Evolutionary conservation across 2,329 filamentous ascomycete genomes (phyloP).

Genomic region (Aspergillus puulaauensis): DNA sequence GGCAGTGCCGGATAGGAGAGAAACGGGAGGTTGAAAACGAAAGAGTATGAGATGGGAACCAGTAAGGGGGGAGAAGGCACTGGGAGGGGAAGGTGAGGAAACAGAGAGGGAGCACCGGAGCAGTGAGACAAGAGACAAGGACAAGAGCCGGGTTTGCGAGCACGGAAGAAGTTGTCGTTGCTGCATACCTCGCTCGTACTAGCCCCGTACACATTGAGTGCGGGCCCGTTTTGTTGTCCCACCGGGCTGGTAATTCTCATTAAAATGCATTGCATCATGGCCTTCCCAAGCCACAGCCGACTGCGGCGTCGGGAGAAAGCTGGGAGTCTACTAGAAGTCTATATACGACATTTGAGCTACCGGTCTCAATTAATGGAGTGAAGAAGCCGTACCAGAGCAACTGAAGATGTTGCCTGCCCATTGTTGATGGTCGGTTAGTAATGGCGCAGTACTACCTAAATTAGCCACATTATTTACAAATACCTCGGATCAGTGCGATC

Average conservation of each 20-base stretch:
- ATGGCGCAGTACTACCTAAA: not conserved
- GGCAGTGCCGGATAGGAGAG: not conserved
- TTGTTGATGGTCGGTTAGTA: not conserved
- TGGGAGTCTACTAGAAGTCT: too few species aligned
- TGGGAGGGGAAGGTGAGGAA: not conserved
- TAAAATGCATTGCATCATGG: not conserved
- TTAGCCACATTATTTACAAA: not conserved
- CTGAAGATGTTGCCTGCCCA: not conserved
- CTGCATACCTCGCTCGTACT: constrained; percentile 10
- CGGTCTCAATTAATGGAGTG: too few species aligned
- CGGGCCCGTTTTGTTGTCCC: constrained; percentile 5
- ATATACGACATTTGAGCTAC: too few species aligned
- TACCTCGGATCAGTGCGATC: not conserved
- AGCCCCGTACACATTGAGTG: constrained; percentile 1
- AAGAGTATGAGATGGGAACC: not conserved
- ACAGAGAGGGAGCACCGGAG: constrained; percentile 12
- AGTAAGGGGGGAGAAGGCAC: not conserved
- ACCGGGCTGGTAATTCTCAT: not conserved
- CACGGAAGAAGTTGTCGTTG: not conserved
- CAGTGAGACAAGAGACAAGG: constrained; percentile 11
- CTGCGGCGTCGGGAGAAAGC: too few species aligned
- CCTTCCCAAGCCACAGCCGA: not conserved
- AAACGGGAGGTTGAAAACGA: constrained; percentile 2
- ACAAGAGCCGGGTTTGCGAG: not conserved
- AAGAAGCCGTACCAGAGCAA: not conserved